These are phyloP conservation scores for Fusarium avenaceum DNA, from an alignment of 2,329 filamentous ascomycete genomes.

Conservation along the genomic window DNA sequence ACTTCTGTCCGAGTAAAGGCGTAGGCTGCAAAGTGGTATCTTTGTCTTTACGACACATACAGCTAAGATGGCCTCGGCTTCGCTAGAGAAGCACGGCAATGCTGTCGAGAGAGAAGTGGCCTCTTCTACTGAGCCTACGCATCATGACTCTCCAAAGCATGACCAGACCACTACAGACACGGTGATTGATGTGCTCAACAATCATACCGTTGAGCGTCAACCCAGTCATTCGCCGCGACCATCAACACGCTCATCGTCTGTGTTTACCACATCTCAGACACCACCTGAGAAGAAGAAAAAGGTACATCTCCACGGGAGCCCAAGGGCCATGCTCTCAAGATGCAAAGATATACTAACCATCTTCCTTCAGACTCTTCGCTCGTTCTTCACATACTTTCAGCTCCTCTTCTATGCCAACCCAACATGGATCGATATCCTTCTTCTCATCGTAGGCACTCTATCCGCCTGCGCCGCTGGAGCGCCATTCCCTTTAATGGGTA, in stretches of 20 bases:
- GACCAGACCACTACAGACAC: slow-evolving; percentile 15
- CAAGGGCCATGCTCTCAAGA: not conserved
- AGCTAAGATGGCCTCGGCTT: slow-evolving; percentile 30
- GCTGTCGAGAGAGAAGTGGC: not conserved
- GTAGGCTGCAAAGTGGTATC: not conserved
- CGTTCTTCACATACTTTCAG: slow-evolving; percentile 58
- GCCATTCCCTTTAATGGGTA: slow-evolving; percentile 73
- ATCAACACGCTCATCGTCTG: slow-evolving; percentile 31
- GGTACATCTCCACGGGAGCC: slow-evolving; percentile 1
- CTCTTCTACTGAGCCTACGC: not conserved
- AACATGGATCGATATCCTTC: slow-evolving; percentile 58
- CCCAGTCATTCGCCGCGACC: slow-evolving; percentile 22
- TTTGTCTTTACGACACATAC: slow-evolving; percentile 12
- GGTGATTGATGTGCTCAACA: slow-evolving; percentile 8
- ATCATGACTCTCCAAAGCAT: not conserved
- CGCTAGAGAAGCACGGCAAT: slow-evolving; percentile 14
- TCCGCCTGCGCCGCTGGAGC: slow-evolving; percentile 70
- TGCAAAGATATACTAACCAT: slow-evolving; percentile 16
- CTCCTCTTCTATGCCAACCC: slow-evolving; percentile 62
- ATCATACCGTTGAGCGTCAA: slow-evolving; percentile 8
- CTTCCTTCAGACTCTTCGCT: slow-evolving; percentile 32
- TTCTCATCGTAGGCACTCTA: slow-evolving; percentile 58
- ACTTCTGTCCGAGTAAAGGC: not conserved
- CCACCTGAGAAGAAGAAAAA: slow-evolving; percentile 19
- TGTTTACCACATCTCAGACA: slow-evolving; percentile 20